Evolutionary conservation across 1,284 basidiomycete species (phyloP), one percentile per base, ranked within the genome.

Genomic region (Ceratobasidium theobromae): DNA sequence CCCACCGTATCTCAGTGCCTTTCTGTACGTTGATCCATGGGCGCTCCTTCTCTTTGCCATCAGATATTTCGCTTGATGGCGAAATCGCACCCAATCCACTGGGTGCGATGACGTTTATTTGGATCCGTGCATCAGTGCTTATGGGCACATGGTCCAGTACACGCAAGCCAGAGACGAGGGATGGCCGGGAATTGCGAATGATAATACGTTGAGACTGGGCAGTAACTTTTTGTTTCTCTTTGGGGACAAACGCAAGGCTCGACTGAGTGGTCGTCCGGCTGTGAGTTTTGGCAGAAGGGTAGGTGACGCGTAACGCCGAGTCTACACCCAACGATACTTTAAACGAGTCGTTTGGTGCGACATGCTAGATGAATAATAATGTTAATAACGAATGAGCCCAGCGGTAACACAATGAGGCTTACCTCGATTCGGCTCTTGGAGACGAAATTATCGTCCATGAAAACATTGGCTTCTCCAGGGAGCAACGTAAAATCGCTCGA

Each of bases 401-500:
- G 1, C 28, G 12, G 28, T 23, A 8, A 14, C 6, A 14, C 1
- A 27, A 21, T 8, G 21, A 25, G 27, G 40, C 69, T 40, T 23
- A 70, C 68, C 27, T 70, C 60, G 28, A 73, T 68, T 9, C 51
- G 25, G 9, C 69, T 70, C 52, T 72, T 73, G 18, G 70, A 67
- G 21, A 72, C 72, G 54, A 73, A 72, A 57, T 69, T 72, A 8
- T 69, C 68, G 55, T 74, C 72, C 57, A 74, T 60, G 64, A 71
- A 73, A 11, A 73, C 66, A 35, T 67, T 71, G 14, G 71, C 65
- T 8, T 66, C 67, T 14, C 72, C 73, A 12, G 68, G 67, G 27
- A 72, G 70, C 18, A 74, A 66, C 4, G 69, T 57, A 49, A 69
- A 74, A 18, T 45, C 53, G 4, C 69, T 70, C 2, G 68, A 58